Base-by-base conservation (phyloP, 768 basidiomycete species). In the Trametes elegans region DNA sequence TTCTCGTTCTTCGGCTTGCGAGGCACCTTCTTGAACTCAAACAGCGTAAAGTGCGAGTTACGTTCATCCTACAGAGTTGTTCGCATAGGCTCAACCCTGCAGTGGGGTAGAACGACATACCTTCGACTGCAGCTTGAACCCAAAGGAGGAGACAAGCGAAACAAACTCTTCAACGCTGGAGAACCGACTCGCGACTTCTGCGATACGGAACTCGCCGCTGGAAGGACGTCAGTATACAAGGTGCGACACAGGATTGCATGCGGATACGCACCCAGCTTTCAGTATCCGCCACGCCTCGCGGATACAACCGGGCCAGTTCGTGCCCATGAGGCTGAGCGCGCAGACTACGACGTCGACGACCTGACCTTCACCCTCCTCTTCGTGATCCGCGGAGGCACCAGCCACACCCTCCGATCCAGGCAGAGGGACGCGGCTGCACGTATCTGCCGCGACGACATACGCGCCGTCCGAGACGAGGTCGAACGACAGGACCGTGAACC, bases 301-400 rank as follows among this genome's bases (percentile, higher is more conserved):
- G 24, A 98, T 79, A 63, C 92, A 92, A 40, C 78, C 79, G n/a
- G 90, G 81, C 97, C 97, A 99, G 67, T 99, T 98, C 14, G 85
- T 89, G 28, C 91, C 90, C 97, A 99, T 99, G 59, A 99, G 76
- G 65, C 95, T 98, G 60, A 99, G 78, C 21, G 95, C 91, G 68
- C 93, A 98, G 21, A 98, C 87, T 7, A 84, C 93, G 6, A 93
- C 85, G 67, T 99, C 95, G 2, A 93, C 91, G 3, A 98, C 70
- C 59, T 91, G 87, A 0, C 84, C 92, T 47, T 80, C 78, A 26
- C 80, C 83, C 31, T 74, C 70, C 5, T 71, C 71, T 34, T 73
- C 71, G 29, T 21, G 7, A 3, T 14, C 21, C 19, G 45, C 7
- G 31, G 24, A 43, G 53, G 51, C 42, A 26, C n/a, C 26, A 1